phyloP scores from a whole-genome alignment of 192 early-diverging fungal genomes.

The Coemansia sp. region DNA sequence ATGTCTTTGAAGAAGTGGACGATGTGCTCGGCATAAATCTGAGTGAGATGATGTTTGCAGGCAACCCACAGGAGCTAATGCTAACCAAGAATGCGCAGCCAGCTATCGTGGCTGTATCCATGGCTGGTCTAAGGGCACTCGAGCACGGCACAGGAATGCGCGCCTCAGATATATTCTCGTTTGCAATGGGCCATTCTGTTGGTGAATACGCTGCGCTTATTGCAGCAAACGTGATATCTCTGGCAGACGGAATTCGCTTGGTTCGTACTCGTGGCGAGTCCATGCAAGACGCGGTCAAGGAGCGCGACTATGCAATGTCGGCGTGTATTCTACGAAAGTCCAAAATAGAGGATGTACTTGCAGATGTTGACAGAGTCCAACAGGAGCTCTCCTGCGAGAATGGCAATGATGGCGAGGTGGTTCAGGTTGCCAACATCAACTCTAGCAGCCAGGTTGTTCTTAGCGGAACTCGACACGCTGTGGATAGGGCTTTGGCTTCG shows the following conservation, averaged over 20 bases:
- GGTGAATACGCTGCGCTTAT: constrained; percentile 88
- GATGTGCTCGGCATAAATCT: constrained; percentile 72
- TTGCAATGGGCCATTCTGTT: constrained; percentile 88
- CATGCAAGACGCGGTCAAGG: constrained; percentile 78
- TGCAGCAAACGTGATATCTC: constrained; percentile 61
- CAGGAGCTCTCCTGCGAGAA: constrained; percentile 18
- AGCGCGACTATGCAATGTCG: constrained; percentile 80
- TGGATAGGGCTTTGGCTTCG: constrained; percentile 77
- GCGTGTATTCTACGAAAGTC: constrained; percentile 78
- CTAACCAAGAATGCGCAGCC: constrained; percentile 83
- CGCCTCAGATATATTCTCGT: constrained; percentile 65
- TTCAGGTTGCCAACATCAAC: constrained; percentile 88
- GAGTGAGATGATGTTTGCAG: constrained; percentile 82
- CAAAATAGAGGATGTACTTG: constrained; percentile 67
- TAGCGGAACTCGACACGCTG: constrained; percentile 82
- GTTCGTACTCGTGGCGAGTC: constrained; percentile 83
- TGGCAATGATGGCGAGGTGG: constrained; percentile 66
- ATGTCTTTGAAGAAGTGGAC: constrained; percentile 89
- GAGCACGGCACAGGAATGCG: constrained; percentile 82
- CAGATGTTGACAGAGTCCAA: constrained; percentile 38
- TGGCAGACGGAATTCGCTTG: constrained; percentile 80
- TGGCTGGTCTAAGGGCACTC: constrained; percentile 81
- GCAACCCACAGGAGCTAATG: constrained; percentile 65
- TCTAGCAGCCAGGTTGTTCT: constrained; percentile 82
- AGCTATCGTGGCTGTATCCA: constrained; percentile 86